A percentile compares a stretch with the other conserved stretches of the same genome.
Conservation (phyloP, 345 rosid species). For the Brassica rapa region DNA sequence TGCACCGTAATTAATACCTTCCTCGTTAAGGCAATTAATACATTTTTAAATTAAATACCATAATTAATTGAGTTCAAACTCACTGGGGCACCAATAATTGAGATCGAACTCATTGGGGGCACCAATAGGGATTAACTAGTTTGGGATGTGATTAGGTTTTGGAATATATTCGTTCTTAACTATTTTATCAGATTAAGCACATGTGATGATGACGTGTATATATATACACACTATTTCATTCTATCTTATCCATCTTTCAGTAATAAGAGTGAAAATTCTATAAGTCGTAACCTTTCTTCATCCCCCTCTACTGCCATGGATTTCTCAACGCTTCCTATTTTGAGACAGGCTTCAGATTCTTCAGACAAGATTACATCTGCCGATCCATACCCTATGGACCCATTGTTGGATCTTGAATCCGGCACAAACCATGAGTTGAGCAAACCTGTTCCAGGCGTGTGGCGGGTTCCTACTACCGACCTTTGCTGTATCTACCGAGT, state of each 20-base stretch:
- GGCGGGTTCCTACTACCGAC: not conserved
- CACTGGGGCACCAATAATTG: not conserved
- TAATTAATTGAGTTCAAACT: not conserved
- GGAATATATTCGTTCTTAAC: not conserved
- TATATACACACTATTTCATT: not conserved
- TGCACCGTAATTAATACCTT: not conserved
- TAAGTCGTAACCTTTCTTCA: not conserved
- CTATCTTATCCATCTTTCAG: not conserved
- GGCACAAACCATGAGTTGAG: not conserved
- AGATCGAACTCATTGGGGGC: not conserved
- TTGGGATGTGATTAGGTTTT: conserved; percentile 17
- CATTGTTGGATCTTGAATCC: not conserved
- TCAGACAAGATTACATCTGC: not conserved
- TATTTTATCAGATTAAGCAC: not conserved
- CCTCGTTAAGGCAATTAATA: not conserved
- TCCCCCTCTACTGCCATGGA: not conserved
- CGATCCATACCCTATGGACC: not conserved
- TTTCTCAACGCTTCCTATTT: not conserved
- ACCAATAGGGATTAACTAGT: not conserved
- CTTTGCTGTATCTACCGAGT: conserved; percentile 26
- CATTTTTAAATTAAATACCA: not conserved
- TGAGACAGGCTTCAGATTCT: not conserved
- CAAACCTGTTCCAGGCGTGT: not conserved
- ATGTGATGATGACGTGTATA: not conserved
- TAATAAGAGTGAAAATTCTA: not conserved